Percentiles rank a stretch among this genome's conserved stretches.
Conservation (phyloP, 257 asterid genomes). For the Leonotis leonurus region DNA sequence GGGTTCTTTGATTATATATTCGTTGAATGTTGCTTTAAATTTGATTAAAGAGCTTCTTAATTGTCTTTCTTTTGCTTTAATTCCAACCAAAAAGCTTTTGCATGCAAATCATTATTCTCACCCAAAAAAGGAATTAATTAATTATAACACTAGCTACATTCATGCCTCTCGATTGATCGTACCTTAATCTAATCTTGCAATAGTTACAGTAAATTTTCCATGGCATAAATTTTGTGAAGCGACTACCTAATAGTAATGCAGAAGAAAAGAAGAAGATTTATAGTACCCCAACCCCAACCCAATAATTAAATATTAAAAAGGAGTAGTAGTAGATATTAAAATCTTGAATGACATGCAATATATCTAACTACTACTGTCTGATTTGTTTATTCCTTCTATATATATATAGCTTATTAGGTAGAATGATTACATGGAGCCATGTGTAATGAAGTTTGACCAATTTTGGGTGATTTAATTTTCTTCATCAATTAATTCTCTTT, state of each 20-base stretch:
- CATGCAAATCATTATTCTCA: too few species aligned
- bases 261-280: too few species aligned
- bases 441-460: conserved; percentile 23
- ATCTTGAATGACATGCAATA: conserved; percentile 16
- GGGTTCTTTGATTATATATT: too few species aligned
- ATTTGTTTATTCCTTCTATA: conserved; percentile 16
- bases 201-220: conserved; percentile 36
- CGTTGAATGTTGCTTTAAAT: too few species aligned
- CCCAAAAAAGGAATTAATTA: background rate
- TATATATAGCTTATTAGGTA: too few species aligned
- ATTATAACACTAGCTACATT: background rate
- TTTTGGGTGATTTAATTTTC: background rate
- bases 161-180: too few species aligned
- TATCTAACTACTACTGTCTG: too few species aligned
- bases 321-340: background rate
- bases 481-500: conserved; percentile 7
- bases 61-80: too few species aligned
- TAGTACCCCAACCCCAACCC: too few species aligned
- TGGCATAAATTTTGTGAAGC: conserved; percentile 5
- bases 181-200: conserved; percentile 7
- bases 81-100: too few species aligned
- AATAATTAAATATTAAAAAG: too few species aligned
- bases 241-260: background rate
- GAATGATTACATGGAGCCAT: conserved; percentile 22
- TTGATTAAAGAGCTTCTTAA: too few species aligned